Evolutionary conservation across 441 rosid genomes (phyloP).

Genomic region (Pelargonium australe): DNA sequence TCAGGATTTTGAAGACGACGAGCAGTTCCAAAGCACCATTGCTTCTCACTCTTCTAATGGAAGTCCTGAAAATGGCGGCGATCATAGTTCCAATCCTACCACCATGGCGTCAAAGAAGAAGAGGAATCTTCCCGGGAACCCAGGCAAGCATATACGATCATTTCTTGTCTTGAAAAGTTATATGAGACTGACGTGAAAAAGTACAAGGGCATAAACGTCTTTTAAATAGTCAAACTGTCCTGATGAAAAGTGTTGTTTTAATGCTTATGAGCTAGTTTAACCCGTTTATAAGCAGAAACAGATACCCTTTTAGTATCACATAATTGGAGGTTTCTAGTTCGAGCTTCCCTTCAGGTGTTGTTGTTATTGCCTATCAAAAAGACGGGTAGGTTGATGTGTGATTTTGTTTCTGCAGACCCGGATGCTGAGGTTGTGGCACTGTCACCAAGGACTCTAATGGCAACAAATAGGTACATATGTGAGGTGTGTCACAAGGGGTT

Average conservation of each 20-base stretch:
- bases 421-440: slow-evolving; percentile 54
- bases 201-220: too few species aligned
- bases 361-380: too few species aligned
- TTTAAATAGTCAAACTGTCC: too few species aligned
- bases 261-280: too few species aligned
- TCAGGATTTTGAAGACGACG: slow-evolving; percentile 47
- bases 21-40: slow-evolving; percentile 33
- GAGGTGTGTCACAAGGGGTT: slow-evolving; percentile 64
- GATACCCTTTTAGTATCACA: too few species aligned
- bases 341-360: too few species aligned
- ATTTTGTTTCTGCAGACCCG: slow-evolving; percentile 33
- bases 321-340: too few species aligned
- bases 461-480: slow-evolving; percentile 53
- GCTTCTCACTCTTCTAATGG: slow-evolving; percentile 35
- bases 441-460: slow-evolving; percentile 58
- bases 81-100: slow-evolving; percentile 25
- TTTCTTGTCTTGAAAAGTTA: neutral
- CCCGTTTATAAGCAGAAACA: too few species aligned
- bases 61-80: slow-evolving; percentile 37
- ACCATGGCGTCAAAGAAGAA: slow-evolving; percentile 34
- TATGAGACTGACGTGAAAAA: too few species aligned
- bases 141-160: slow-evolving; percentile 33
- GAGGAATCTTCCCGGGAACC: slow-evolving; percentile 56
- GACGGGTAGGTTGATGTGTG: too few species aligned
- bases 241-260: too few species aligned